Conservation (phyloP, 2,329 filamentous ascomycete species). For the Zymoseptoria passerinii region DNA sequence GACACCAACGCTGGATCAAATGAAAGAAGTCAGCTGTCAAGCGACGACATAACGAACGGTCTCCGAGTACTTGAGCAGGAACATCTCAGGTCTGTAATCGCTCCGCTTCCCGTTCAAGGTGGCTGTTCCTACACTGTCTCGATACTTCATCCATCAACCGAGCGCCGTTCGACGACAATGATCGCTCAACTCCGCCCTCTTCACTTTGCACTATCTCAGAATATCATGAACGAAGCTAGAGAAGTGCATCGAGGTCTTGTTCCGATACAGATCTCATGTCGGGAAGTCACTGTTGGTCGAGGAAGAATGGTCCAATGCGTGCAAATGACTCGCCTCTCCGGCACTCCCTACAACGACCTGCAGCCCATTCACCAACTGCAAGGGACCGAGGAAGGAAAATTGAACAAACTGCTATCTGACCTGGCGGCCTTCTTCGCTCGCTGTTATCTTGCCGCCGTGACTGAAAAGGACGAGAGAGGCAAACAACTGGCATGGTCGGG, state of each 20-base stretch:
- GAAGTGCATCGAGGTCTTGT: constrained; percentile 1
- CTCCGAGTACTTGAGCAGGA: not conserved
- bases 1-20: no score
- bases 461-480: not conserved
- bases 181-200: constrained; percentile 7
- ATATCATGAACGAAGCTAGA: constrained; percentile 2
- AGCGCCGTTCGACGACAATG: not conserved
- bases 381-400: not conserved
- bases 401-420: constrained; percentile 2
- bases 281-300: not conserved
- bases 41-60: constrained; percentile 1
- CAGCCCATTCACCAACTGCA: not conserved
- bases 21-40: not conserved
- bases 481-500: not conserved
- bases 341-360: constrained; percentile 1
- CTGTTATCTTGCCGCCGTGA: constrained; percentile 2
- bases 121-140: constrained; percentile 10
- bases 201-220: not conserved
- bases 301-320: constrained; percentile 4
- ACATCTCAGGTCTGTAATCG: not conserved
- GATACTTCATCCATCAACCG: not conserved
- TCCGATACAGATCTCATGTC: constrained; percentile 4
- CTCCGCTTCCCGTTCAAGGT: constrained; percentile 4
- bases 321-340: constrained; percentile 7
- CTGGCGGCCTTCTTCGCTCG: constrained; percentile 11